Conservation (phyloP, 345 rosid genomes). For the Kernera saxatilis region DNA sequence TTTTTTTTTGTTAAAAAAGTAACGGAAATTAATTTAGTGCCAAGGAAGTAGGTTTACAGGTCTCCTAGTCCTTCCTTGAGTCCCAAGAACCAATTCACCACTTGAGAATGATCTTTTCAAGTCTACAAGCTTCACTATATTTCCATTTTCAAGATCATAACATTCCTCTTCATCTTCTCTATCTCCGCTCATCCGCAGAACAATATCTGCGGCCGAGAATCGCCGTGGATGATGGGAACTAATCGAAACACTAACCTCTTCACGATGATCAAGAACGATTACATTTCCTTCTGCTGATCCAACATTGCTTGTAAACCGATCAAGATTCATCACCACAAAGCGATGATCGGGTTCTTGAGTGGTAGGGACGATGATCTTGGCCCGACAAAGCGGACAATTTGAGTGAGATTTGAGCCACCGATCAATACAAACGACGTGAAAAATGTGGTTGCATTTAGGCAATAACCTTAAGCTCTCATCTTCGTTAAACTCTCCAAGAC, state of each 20-base stretch:
- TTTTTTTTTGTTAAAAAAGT: too few relatives aligned
- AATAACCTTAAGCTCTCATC: conserved; percentile 70
- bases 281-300: conserved; percentile 23
- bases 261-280: conserved; percentile 36
- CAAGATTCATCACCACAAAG: conserved; percentile 23
- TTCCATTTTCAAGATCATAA: conserved; percentile 28
- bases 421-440: conserved; percentile 83
- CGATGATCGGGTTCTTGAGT: conserved; percentile 30
- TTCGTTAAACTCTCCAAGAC: conserved; percentile 79
- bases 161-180: conserved; percentile 20
- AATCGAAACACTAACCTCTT: conserved; percentile 43
- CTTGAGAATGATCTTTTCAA: conserved; percentile 65
- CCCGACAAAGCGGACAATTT: conserved; percentile 87
- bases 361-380: conserved; percentile 40
- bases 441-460: conserved; percentile 83
- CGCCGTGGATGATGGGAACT: conserved; percentile 43
- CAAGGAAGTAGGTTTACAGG: conserved; percentile 13
- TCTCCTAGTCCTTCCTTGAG: conserved; percentile 34
- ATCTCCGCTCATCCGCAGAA: conserved; percentile 31
- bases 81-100: conserved; percentile 41
- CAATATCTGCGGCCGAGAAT: conserved; percentile 39
- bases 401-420: conserved; percentile 85
- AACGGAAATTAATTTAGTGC: too few relatives aligned
- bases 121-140: conserved; percentile 22
- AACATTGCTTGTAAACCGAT: conserved; percentile 26